These are phyloP conservation scores for Aristolochia fimbriata DNA, from an alignment of 164 flowering plant genomes.

Conservation along the genomic window DNA sequence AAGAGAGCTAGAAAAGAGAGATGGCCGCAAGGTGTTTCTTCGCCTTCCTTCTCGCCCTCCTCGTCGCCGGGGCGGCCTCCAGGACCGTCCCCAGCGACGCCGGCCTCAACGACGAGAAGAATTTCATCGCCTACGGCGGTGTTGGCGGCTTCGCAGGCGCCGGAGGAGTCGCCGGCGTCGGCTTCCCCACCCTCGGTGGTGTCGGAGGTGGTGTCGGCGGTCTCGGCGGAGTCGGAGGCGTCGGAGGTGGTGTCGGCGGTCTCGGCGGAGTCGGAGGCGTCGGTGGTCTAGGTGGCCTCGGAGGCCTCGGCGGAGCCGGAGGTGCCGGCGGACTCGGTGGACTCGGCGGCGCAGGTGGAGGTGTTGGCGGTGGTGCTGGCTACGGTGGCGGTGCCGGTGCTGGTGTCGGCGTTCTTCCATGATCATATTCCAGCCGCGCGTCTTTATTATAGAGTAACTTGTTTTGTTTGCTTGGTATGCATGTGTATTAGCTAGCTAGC, in stretches of 20 bases:
- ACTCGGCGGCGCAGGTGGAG: slow-evolving; percentile 4
- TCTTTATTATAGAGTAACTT: no score
- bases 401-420: no score
- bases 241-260: slow-evolving; percentile 1
- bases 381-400: neutral
- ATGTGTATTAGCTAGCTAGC: no score
- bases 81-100: slow-evolving; percentile 8
- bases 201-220: slow-evolving; percentile 1
- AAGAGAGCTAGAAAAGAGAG: neutral
- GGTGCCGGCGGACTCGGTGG: slow-evolving; percentile 7
- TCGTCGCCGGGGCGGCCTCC: neutral
- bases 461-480: no score
- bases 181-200: slow-evolving; percentile 1
- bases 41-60: neutral
- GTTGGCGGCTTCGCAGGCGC: slow-evolving; percentile 3
- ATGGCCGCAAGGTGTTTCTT: slow-evolving; percentile 3
- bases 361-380: neutral
- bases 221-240: neutral
- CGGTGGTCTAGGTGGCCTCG: slow-evolving; percentile 6
- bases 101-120: slow-evolving; percentile 8
- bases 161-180: slow-evolving; percentile 3
- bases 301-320: slow-evolving; percentile 6
- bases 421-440: no score
- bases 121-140: slow-evolving; percentile 3
- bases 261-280: slow-evolving; percentile 1